phyloP scores from a whole-genome alignment of 352 stramenopile species.

The Pythium insidiosum region DNA sequence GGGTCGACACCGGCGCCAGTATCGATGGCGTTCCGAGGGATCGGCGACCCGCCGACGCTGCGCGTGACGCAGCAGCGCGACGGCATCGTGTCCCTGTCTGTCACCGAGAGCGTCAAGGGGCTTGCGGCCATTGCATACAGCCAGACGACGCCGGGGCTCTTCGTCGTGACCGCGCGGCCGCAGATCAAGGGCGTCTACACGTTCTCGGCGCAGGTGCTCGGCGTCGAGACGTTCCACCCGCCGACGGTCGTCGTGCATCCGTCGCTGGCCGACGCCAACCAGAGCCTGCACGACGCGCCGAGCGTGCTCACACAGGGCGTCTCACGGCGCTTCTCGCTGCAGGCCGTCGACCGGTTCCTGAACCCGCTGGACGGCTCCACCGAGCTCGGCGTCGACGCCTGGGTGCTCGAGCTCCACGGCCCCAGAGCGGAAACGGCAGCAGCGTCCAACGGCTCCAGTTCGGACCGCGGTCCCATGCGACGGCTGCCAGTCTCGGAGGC shows the following conservation, averaged over 20 bases:
- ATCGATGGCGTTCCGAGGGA: conserved; percentile 30
- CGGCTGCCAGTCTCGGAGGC: conserved; percentile 36
- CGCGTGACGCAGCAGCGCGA: conserved; percentile 28
- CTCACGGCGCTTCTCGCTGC: conserved; percentile 74
- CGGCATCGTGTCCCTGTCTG: conserved; percentile 33
- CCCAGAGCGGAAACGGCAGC: too few relatives aligned
- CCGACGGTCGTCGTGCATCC: conserved; percentile 74
- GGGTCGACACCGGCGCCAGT: conserved; percentile 17
- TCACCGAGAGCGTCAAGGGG: conserved; percentile 58
- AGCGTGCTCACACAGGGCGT: conserved; percentile 75
- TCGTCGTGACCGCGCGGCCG: conserved; percentile 80
- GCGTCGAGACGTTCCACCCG: conserved; percentile 48
- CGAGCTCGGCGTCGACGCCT: conserved; percentile 36
- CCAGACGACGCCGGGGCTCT: conserved; percentile 46
- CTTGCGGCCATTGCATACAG: conserved; percentile 70
- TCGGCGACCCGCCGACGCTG: conserved; percentile 38
- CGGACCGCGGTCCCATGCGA: conserved; percentile 11
- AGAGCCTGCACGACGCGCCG: conserved; percentile 70
- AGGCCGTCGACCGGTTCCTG: conserved; percentile 87
- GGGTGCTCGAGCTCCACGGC: conserved; percentile 54
- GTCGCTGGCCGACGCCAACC: conserved; percentile 50
- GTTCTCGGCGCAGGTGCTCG: conserved; percentile 43
- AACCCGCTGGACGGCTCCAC: conserved; percentile 86
- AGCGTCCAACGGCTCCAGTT: too few relatives aligned
- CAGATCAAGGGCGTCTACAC: conserved; percentile 64